A percentile compares a stretch with the other conserved stretches of the same genome.
phyloP scores from a whole-genome alignment of 2,329 filamentous ascomycete genomes.

The Cercospora sojina region DNA sequence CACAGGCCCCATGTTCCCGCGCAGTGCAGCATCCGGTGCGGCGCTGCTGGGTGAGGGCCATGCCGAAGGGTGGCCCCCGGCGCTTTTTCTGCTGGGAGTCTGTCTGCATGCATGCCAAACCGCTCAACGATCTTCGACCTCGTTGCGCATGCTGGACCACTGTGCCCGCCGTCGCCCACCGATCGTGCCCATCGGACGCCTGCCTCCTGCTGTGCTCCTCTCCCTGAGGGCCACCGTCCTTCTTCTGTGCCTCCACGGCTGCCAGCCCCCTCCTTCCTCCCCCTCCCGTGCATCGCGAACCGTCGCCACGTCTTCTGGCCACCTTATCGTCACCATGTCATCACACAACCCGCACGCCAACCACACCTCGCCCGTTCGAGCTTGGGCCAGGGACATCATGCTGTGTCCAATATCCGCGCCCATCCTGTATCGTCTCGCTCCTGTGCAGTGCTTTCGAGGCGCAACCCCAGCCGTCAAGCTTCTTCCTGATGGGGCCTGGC shows the following conservation, averaged over 20 bases:
- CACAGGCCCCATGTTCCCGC: neutral
- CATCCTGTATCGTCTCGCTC: conserved; percentile 13
- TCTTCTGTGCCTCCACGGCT: neutral
- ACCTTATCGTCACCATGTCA: conserved; percentile 15
- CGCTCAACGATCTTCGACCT: conserved; percentile 4
- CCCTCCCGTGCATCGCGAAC: neutral
- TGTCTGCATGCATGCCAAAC: neutral
- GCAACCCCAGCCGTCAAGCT: conserved; percentile 10
- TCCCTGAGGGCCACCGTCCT: neutral
- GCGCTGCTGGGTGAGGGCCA: conserved; percentile 2
- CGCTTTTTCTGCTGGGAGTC: neutral
- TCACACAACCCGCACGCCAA: conserved; percentile 5
- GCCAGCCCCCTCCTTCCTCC: neutral
- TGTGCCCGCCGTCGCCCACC: neutral
- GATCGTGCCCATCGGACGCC: neutral
- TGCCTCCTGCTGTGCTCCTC: neutral
- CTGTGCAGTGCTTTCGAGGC: conserved; percentile 3
- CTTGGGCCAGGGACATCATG: conserved; percentile 13
- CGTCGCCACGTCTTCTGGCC: conserved; percentile 3
- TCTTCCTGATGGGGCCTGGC: neutral
- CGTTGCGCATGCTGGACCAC: neutral
- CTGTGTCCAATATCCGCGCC: neutral
- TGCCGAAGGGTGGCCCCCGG: neutral
- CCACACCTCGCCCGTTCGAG: conserved; percentile 3
- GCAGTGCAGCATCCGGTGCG: neutral